Percentiles rank a stretch among this genome's conserved stretches.
Evolutionary conservation across 805 yeast species (phyloP).

Genomic region (Candida insectalens): DNA sequence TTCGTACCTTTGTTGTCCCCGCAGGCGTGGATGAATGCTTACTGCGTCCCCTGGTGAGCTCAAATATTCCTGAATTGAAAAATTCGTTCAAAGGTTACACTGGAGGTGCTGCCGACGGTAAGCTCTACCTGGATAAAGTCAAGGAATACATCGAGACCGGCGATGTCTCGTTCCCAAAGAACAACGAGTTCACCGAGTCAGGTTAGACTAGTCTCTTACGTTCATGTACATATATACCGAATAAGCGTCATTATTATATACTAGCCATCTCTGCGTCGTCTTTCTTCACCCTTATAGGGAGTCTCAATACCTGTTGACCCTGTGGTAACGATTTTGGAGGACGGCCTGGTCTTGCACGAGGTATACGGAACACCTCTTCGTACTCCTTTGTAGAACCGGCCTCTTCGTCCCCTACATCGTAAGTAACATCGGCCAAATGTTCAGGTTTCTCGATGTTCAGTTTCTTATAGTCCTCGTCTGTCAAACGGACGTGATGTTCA

Average conservation of each 20-base stretch:
- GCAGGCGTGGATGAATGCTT: conserved; percentile 18
- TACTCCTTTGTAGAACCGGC: no score
- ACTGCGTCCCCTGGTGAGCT: conserved; percentile 71
- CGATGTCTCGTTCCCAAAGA: conserved; percentile 28
- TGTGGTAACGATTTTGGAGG: no score
- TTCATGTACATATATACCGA: no score
- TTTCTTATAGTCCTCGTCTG: conserved; percentile 4
- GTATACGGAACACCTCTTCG: no score
- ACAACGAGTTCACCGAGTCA: conserved; percentile 22
- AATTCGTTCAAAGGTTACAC: conserved; percentile 62
- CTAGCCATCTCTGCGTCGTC: neutral
- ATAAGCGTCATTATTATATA: no score
- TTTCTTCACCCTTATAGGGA: neutral
- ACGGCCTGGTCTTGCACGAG: no score
- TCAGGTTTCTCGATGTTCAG: conserved; percentile 2
- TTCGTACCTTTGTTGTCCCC: conserved; percentile 87
- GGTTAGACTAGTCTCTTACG: conserved; percentile 14
- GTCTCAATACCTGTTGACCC: no score
- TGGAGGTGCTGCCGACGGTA: conserved; percentile 55
- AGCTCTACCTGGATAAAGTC: conserved; percentile 60
- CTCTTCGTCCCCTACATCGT: no score
- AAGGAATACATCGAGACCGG: conserved; percentile 75
- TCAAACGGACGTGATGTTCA: conserved; percentile 28
- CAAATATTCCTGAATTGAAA: conserved; percentile 57
- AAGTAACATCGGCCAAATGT: no score